These are phyloP conservation scores for Nakaseomyces uthaithaninus DNA, from an alignment of 1,139 yeast species.

Conservation along the genomic window DNA sequence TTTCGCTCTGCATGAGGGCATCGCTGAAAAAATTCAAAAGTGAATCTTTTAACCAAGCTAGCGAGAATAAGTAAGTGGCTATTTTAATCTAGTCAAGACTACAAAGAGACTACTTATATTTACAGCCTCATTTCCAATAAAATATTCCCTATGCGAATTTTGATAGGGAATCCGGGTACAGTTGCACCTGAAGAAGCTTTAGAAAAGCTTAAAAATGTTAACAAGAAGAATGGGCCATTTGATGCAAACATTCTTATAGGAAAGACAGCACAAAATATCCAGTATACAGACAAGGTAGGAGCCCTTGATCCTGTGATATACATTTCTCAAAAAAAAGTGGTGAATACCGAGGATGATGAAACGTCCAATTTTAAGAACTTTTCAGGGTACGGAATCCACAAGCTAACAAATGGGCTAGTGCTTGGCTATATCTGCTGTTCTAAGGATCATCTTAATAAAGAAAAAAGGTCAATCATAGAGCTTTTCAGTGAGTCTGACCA, in stretches of 20 bases:
- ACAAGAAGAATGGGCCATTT: constrained; percentile 58
- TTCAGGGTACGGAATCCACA: constrained; percentile 35
- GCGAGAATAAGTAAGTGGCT: too few relatives aligned
- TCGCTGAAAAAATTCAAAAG: too few relatives aligned
- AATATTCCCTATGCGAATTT: constrained; percentile 15
- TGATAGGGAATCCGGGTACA: constrained; percentile 46
- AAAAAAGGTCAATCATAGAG: constrained; percentile 19
- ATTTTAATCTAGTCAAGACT: too few relatives aligned
- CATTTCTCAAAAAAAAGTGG: not conserved
- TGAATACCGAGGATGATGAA: not conserved
- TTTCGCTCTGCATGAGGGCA: not conserved
- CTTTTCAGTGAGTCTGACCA: constrained; percentile 14
- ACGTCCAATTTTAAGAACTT: constrained; percentile 24
- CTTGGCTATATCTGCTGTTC: constrained; percentile 41
- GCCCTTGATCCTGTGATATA: not conserved
- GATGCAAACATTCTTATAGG: constrained; percentile 49
- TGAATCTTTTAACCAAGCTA: too few relatives aligned
- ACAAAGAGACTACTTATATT: too few relatives aligned
- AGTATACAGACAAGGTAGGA: not conserved
- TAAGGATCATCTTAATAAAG: constrained; percentile 20
- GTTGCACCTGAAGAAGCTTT: constrained; percentile 37
- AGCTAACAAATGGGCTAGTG: constrained; percentile 39
- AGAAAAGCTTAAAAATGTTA: constrained; percentile 42
- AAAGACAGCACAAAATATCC: constrained; percentile 20
- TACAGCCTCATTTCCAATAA: not conserved